phyloP scores from a whole-genome alignment of 208 protist genomes.

The Acanthamoeba culbertsoni region DNA sequence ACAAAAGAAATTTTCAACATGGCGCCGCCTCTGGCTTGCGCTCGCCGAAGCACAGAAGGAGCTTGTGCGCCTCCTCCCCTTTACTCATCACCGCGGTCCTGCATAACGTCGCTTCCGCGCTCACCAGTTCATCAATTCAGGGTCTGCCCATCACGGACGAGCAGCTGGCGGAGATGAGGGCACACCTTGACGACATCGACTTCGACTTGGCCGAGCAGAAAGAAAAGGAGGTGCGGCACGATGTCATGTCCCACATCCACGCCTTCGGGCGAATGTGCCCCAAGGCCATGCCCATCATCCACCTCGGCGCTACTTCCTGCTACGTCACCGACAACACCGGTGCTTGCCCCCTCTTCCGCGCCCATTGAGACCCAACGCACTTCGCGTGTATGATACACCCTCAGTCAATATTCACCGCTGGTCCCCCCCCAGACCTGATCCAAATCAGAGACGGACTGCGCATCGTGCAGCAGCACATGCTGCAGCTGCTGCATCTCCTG shows the following conservation, averaged over 20 bases:
- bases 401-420: background rate
- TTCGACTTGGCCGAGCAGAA: constrained; percentile 68
- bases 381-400: background rate
- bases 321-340: constrained; percentile 84
- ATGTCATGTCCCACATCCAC: constrained; percentile 84
- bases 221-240: constrained; percentile 76
- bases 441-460: constrained; percentile 71
- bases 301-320: constrained; percentile 82
- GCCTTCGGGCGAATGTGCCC: constrained; percentile 66
- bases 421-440: constrained; percentile 66
- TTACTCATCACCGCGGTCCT: background rate
- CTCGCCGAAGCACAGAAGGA: constrained; percentile 74
- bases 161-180: constrained; percentile 76
- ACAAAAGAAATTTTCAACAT: constrained; percentile 78
- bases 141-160: constrained; percentile 79
- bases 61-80: background rate
- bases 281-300: constrained; percentile 79
- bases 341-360: background rate
- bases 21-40: constrained; percentile 73
- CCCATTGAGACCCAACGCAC: background rate
- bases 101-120: background rate
- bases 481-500: background rate
- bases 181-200: constrained; percentile 71
- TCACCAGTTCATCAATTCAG: background rate
- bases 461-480: constrained; percentile 65